phyloP scores from a whole-genome alignment of 1,139 yeast genomes.

The Taphrina populina region DNA sequence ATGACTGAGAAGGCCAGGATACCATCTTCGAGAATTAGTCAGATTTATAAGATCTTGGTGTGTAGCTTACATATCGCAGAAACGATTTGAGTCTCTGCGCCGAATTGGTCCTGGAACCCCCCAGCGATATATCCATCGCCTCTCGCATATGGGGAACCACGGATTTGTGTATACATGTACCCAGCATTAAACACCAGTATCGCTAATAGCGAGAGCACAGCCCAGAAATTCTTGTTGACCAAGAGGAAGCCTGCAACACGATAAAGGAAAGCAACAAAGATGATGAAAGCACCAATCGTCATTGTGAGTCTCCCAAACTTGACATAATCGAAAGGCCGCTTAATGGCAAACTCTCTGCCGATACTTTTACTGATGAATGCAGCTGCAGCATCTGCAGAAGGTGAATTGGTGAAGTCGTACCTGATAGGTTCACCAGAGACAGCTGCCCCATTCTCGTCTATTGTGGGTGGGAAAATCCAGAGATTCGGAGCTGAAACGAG shows the following conservation, averaged over 20 bases:
- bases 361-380: slow-evolving; percentile 14
- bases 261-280: slow-evolving; percentile 44
- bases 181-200: slow-evolving; percentile 79
- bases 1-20: slow-evolving; percentile 47
- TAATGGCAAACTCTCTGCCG: slow-evolving; percentile 43
- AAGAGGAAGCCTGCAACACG: slow-evolving; percentile 44
- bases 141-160: slow-evolving; percentile 70
- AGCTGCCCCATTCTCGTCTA: slow-evolving; percentile 46
- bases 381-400: slow-evolving; percentile 20
- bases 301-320: slow-evolving; percentile 38
- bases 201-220: slow-evolving; percentile 57
- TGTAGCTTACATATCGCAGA: slow-evolving; percentile 51
- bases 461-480: slow-evolving; percentile 59
- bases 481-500: slow-evolving; percentile 79
- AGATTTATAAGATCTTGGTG: background rate
- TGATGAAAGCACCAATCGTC: slow-evolving; percentile 42
- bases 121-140: slow-evolving; percentile 61
- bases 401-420: slow-evolving; percentile 18
- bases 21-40: slow-evolving; percentile 42
- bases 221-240: slow-evolving; percentile 61
- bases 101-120: slow-evolving; percentile 74
- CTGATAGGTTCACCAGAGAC: slow-evolving; percentile 40
- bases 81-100: slow-evolving; percentile 76
- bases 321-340: slow-evolving; percentile 60
- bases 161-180: slow-evolving; percentile 87